Base-by-base conservation (phyloP, 2,329 filamentous ascomycete species). In the Nectriaceae sp. region DNA sequence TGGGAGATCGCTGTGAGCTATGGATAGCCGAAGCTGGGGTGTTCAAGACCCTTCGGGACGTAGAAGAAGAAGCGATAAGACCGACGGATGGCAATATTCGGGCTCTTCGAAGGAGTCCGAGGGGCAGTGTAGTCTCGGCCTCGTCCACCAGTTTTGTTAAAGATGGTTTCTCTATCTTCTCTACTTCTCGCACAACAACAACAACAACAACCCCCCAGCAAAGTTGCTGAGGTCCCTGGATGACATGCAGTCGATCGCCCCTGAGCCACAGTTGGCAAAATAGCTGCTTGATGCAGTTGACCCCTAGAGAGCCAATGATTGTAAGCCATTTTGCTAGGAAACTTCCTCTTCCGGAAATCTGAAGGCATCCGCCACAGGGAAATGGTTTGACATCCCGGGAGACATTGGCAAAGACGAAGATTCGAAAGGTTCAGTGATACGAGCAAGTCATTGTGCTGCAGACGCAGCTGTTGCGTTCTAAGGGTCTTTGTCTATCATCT, bases 331-430 rank as follows among this genome's bases (percentile, higher is more conserved):
- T 10, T 39, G 3, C 43, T 36, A 48, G 21, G 31, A 50, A 35
- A 48, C 56, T 62, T 61, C 60, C 57, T 54, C 50, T 59, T 62
- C 51, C 35, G 60, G 60, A 26, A 61, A 49, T 21, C 46, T 52
- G 46, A 60, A 19, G 44, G 49, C 21, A 55, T 59, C 49, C 42
- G 49, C 55, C 44, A 50, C 54, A 45, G 40, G 21, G 50, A 11
- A 42, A 49, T 49, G 33, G 40, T 46, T 44, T 36, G 33, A 15
- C 33, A 6, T 10, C 33, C 33, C 16, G 33, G 33, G 11, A 36
- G 16, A 36, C 33, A 6, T 36, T 36, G 24, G 16, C 33, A 36
- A 36, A 36, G 33, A 15, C 8, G 26, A 31, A 8, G 26, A 31
- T 31, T 15, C 15, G 26, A 8, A 31, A 31, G 26, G 8, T n/a